Base-by-base conservation (phyloP, 345 rosid genomes). In the Rhodamnia argentea region DNA sequence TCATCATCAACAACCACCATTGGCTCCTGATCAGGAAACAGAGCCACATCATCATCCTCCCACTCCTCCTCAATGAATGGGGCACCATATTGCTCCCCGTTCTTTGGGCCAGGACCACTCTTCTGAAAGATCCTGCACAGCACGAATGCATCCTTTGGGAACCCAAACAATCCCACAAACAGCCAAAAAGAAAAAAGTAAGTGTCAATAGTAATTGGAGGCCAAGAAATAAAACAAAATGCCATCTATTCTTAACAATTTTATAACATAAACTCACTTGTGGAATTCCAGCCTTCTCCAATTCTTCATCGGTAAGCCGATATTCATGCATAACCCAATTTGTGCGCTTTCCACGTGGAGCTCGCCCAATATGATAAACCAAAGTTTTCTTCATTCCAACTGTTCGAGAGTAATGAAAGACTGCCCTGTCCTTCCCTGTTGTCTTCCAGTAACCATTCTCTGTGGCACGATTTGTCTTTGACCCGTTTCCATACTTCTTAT, bases 301-400 rank as follows among this genome's bases (percentile, higher is more conserved):
- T 29, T 93, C 93, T 82, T 94, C 92, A 83, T 94, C 96, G 54
- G 90, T 86, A 59, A 97, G 90, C 26, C 98, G 93, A 85, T 96
- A 97, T 92, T 97, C 99, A 5, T 97, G 99, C 99, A 97, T 97
- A 60, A 97, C 99, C 99, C 99, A 97, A 87, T 96, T 96, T 27
- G 93, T 87, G 10, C 99, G 93, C 88, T 93, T 91, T 26, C 99
- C 98, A 55, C 90, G 93, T 7, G 99, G 99, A 86, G 99, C 99
- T 83, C 98, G 92, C 10, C 99, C 99, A 50, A 27, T 88, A 58
- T 97, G 99, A 86, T 93, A 97, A 85, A 97, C 99, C 86, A 97
- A 96, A 59, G 99, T 97, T 91, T 97, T 97, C 92, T 96, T 97
- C 99, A 97, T 97, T 88, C 99, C 99, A 32, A 95, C 96, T 13